Conservation (phyloP, 805 yeast species). For the Lachancea meyersii region DNA sequence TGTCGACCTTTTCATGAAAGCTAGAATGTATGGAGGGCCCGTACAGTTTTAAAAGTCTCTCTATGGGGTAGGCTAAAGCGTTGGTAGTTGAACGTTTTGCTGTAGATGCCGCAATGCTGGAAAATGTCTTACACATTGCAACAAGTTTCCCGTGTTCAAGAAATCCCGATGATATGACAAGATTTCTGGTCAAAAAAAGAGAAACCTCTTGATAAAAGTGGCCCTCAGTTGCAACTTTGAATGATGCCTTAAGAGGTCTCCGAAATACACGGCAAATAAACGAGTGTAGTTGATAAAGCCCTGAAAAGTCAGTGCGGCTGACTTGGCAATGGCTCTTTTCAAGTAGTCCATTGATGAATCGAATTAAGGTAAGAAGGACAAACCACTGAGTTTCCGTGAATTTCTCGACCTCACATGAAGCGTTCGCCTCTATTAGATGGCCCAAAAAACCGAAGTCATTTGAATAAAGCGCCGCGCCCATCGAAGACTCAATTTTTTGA, state of each 20-base stretch:
- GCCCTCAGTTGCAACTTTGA: neutral
- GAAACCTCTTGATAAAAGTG: constrained; percentile 5
- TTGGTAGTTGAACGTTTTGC: too few relatives aligned
- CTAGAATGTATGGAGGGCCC: neutral
- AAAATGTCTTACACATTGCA: neutral
- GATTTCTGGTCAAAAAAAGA: constrained; percentile 3
- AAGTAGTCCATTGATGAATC: constrained; percentile 15
- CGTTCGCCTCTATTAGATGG: constrained; percentile 15
- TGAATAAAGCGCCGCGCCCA: neutral
- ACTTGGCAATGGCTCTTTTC: constrained; percentile 16
- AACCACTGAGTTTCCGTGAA: constrained; percentile 5
- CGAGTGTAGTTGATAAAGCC: constrained; percentile 14
- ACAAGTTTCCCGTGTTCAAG: constrained; percentile 11
- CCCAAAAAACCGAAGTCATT: constrained; percentile 13
- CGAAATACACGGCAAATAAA: neutral
- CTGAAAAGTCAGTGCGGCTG: constrained; percentile 16
- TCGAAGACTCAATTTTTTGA: constrained; percentile 13
- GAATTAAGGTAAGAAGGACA: constrained; percentile 12
- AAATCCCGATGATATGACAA: constrained; percentile 22
- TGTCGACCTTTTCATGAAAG: neutral
- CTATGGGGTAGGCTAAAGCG: neutral
- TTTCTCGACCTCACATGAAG: neutral
- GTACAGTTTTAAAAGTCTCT: neutral
- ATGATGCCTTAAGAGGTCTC: neutral
- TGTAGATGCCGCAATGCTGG: neutral